Evolutionary conservation across 306 rosid genomes (phyloP).

Genomic region (Rosa lucieae): DNA sequence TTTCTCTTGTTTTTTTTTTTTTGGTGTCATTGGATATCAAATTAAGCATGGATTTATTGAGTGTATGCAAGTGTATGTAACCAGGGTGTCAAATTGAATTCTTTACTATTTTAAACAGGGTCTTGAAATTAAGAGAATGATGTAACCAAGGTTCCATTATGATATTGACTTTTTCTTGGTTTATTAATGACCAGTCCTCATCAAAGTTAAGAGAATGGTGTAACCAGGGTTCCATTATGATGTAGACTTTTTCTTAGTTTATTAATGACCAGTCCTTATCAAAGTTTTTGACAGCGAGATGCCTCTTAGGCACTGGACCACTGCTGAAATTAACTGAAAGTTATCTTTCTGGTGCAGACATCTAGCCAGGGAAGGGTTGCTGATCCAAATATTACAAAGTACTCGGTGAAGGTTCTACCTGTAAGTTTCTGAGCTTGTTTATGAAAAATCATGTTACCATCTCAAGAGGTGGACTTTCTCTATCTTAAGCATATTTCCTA

Average conservation of each 20-base stretch:
- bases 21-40: not conserved
- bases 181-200: not conserved
- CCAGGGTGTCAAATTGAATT: not conserved
- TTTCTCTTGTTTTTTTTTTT: not conserved
- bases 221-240: not conserved
- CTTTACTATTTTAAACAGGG: not conserved
- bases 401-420: conserved; percentile 84
- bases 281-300: not conserved
- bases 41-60: not conserved
- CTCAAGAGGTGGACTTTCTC: not conserved
- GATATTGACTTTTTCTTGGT: not conserved
- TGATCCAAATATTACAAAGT: conserved; percentile 70
- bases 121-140: not conserved
- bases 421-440: conserved; percentile 50
- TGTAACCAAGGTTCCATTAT: not conserved
- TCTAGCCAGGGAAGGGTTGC: conserved; percentile 62
- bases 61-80: not conserved
- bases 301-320: not conserved
- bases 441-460: not conserved
- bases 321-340: not conserved
- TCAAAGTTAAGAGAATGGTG: not conserved
- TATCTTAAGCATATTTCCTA: not conserved
- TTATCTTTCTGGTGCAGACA: conserved; percentile 45
- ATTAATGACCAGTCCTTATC: not conserved
- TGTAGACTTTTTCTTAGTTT: not conserved